These are phyloP conservation scores for Microsporum ferrugineum DNA, from an alignment of 2,329 filamentous ascomycete genomes.

Conservation along the genomic window DNA sequence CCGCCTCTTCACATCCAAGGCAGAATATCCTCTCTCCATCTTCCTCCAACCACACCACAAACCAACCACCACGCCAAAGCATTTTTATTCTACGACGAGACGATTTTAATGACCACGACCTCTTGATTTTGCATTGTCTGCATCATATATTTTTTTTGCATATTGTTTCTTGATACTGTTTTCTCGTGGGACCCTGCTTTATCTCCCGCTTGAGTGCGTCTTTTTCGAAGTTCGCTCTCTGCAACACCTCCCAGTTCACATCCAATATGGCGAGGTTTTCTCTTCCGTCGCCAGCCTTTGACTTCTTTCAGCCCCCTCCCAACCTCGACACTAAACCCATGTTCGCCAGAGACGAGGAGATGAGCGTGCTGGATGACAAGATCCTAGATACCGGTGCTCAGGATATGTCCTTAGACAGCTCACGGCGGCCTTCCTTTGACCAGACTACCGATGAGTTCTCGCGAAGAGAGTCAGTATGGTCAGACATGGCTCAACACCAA, in stretches of 20 bases:
- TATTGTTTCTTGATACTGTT: not conserved
- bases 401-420: conserved; percentile 38
- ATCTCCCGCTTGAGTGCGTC: conserved; percentile 4
- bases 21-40: conserved; percentile 6
- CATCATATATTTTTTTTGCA: not conserved
- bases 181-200: not conserved
- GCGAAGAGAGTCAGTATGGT: conserved; percentile 42
- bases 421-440: conserved; percentile 36
- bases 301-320: conserved; percentile 35
- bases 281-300: conserved; percentile 29
- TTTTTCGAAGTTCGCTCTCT: conserved; percentile 14
- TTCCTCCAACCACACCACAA: conserved; percentile 9
- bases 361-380: conserved; percentile 40
- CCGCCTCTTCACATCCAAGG: conserved; percentile 7
- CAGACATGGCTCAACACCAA: conserved; percentile 34
- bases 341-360: conserved; percentile 41
- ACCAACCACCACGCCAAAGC: conserved; percentile 6
- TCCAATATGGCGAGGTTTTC: conserved; percentile 34
- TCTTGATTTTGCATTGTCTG: conserved; percentile 1
- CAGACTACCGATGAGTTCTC: conserved; percentile 41
- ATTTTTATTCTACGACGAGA: conserved; percentile 1
- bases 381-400: conserved; percentile 40
- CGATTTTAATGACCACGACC: conserved; percentile 2
- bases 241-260: conserved; percentile 14
- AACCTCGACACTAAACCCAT: conserved; percentile 32